Evolutionary conservation across 2,329 filamentous ascomycete species (phyloP), one percentile per base, ranked within the genome.

Genomic region (Bipolaris victoriae): DNA sequence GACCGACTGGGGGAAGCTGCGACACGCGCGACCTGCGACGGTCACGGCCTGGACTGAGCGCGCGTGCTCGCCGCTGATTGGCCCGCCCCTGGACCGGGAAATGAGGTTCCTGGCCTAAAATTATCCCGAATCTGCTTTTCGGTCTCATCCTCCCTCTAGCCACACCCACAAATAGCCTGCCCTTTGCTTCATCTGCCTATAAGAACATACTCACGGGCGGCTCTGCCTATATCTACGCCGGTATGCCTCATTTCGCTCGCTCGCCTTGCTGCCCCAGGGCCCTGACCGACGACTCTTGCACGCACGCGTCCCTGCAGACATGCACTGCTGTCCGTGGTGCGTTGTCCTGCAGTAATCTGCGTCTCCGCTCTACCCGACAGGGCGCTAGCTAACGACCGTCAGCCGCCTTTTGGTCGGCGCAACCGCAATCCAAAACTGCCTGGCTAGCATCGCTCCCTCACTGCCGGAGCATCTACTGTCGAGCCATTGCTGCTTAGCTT

Each of bases 91-190:
- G 64, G 54, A 53, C 40, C 50, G 60, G 58, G 67, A 74, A 69
- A 72, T 72, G 67, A 71, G 63, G 51, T 52, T 58, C 55, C 56
- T 56, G 55, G 61, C 58, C 69, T 67, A 70, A 68, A 69, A 67
- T 69, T 69, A 71, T 69, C 65, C 60, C 55, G 65, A 57, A 61
- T 57, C 61, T 46, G 51, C 57, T 13, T 60, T 49, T 49, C 31
- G 11, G 50, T 57, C 50, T 54, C 55, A 54, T 35, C 15, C 39
- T 31, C 43, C 22, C 22, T 24, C 13, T 22, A 10, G 10, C 44
- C 29, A 47, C 20, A 13, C 0, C 26, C 26, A 29, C 26, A 29
- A 29, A 29, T 29, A 29, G 26, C 26, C 26, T 29, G 7, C 26
- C 26, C 9, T 29, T 26, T 26, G 10, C 9, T 10, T 29, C 1